phyloP scores from a whole-genome alignment of 208 protist genomes.

The Crithidia acanthocephali region DNA sequence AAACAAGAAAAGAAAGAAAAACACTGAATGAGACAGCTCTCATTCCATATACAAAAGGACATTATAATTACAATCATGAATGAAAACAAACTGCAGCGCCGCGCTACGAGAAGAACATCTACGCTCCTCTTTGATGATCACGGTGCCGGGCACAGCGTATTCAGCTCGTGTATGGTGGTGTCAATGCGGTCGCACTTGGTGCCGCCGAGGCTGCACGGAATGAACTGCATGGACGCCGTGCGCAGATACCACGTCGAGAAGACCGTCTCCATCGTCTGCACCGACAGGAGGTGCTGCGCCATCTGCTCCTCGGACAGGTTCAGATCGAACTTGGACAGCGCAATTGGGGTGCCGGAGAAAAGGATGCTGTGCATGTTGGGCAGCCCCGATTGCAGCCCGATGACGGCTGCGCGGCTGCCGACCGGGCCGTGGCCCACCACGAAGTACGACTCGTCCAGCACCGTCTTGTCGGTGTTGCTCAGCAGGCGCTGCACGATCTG shows the following conservation, averaged over 20 bases:
- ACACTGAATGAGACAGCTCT: no score
- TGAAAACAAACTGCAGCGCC: no score
- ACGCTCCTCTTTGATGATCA: neutral
- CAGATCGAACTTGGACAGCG: conserved; percentile 12
- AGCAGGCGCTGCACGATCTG: conserved; percentile 1
- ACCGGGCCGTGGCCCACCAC: conserved; percentile 37
- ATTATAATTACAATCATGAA: no score
- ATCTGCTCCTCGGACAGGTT: conserved; percentile 11
- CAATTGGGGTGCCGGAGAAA: conserved; percentile 38
- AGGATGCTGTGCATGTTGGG: conserved; percentile 26
- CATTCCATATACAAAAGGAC: no score
- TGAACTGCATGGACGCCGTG: conserved; percentile 33
- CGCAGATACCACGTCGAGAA: conserved; percentile 49
- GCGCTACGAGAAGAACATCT: neutral
- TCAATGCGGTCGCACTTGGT: conserved; percentile 44
- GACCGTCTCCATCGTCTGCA: conserved; percentile 33
- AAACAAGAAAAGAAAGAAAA: no score
- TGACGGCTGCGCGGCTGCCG: conserved; percentile 29
- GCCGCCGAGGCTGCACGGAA: conserved; percentile 43
- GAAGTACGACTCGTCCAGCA: conserved; percentile 25
- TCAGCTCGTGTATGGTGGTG: conserved; percentile 33
- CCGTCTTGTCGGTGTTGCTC: neutral
- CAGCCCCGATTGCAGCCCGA: conserved; percentile 25
- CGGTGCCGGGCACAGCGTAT: conserved; percentile 19
- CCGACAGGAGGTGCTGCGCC: conserved; percentile 31